Evolutionary conservation across 1,284 basidiomycete genomes (phyloP).

Genomic region (Ceratobasidium sp.): DNA sequence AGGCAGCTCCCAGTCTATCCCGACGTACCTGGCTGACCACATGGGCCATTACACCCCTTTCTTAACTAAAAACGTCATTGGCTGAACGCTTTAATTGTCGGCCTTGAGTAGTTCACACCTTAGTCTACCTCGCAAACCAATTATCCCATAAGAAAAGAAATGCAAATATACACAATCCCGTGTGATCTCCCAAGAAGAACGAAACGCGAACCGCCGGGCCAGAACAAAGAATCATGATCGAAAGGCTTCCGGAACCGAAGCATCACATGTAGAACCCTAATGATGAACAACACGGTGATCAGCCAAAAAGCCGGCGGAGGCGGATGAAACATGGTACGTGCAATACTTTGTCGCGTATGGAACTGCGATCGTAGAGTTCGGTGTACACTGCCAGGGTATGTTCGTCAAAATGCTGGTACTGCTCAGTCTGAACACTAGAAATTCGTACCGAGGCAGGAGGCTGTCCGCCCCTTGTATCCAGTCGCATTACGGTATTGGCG

Average conservation of each 20-base stretch:
- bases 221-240: background rate
- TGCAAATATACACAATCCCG: background rate
- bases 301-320: constrained; percentile 4
- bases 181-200: constrained; percentile 8
- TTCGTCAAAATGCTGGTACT: background rate
- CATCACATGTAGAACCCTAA: constrained; percentile 25
- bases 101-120: background rate
- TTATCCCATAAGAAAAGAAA: constrained; percentile 16
- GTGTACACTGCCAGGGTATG: constrained; percentile 5
- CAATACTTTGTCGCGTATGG: constrained; percentile 27
- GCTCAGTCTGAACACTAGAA: background rate
- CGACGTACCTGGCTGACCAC: no score
- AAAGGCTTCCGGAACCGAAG: background rate
- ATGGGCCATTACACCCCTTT: no score
- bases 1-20: no score
- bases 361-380: constrained; percentile 12
- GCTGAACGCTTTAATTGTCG: background rate
- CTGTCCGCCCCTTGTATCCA: constrained; percentile 44
- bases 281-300: background rate
- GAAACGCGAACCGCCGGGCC: background rate
- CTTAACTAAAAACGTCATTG: no score
- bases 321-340: background rate
- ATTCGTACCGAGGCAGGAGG: constrained; percentile 39
- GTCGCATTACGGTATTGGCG: constrained; percentile 21
- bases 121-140: background rate